Evolutionary conservation across 2,329 filamentous ascomycete species (phyloP), one percentile per base, ranked within the genome.

Genomic region (Sporothrix curviconia): DNA sequence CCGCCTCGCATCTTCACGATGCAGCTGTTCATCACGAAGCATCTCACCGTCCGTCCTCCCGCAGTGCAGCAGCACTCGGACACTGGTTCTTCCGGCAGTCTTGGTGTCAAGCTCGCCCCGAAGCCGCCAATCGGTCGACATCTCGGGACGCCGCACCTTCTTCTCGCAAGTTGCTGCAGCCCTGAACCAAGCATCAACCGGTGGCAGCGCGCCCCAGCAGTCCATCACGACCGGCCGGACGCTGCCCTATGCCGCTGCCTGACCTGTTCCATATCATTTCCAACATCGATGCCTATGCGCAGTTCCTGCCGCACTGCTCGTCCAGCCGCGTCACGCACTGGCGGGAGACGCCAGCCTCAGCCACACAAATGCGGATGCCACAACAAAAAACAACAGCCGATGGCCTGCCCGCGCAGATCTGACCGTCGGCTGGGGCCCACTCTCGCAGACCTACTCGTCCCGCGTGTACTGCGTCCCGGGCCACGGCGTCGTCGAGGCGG

Each of bases 221-320:
- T 82, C 76, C 62, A 79, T 97, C 58, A 83, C 81, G 53, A 91
- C 90, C 11, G 78, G 80, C 19, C 87, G 90, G 60, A 87, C 80
- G 4, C 85, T 97, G 14, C 87, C 89, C 14, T 95, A 95, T 76
- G 74, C 85, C 0, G 76, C 84, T 32, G 66, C 72, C 4, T n/a
- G 77, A 83, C 1, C 84, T 99, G 64, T 99, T 94, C 81, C 78
- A 79, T 64, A 81, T 96, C 56, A 92, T 99, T 70, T 85, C 91
- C 73, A 90, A 96, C 72, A 85, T 99, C 63, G 83, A 90, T 71
- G 84, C 83, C 62, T 99, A 99, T 81, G 77, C 80, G 37, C 71
- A 77, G 63, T 99, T 97, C 78, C 83, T 99, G n/a, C 94, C 94
- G 11, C 96, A 95, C 80, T 95, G 92, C 74, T 81, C 83, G 43